phyloP scores from a whole-genome alignment of 352 stramenopile species.

The Lagenidium sp. region DNA sequence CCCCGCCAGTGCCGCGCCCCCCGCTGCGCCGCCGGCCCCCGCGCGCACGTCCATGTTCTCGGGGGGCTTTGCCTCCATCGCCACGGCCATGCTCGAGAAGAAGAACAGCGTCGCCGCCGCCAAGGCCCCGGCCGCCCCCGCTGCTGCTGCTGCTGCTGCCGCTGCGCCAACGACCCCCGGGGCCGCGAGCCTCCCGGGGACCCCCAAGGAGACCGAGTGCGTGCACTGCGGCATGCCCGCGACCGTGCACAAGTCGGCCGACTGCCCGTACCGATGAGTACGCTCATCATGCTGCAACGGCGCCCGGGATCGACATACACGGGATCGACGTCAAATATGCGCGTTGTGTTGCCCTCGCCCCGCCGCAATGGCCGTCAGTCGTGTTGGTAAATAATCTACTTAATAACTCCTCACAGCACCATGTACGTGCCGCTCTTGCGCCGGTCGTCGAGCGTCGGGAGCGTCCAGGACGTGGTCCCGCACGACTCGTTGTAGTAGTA shows the following conservation, averaged over 20 bases:
- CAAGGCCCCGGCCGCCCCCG: conserved; percentile 2
- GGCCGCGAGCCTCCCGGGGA: conserved; percentile 9
- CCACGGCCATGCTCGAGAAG: conserved; percentile 41
- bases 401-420: conserved; percentile 62
- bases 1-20: conserved; percentile 16
- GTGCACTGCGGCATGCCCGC: conserved; percentile 34
- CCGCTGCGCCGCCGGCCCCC: conserved; percentile 16
- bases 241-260: conserved; percentile 27
- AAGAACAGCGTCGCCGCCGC: conserved; percentile 15
- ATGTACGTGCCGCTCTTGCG: conserved; percentile 49
- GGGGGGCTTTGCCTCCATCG: conserved; percentile 53
- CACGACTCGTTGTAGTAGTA: conserved; percentile 81
- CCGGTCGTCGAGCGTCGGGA: conserved; percentile 47
- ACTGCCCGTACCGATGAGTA: conserved; percentile 38
- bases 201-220: conserved; percentile 27
- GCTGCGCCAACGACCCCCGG: background rate
- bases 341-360: too few species aligned
- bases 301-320: too few species aligned
- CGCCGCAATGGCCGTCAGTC: too few species aligned
- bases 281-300: background rate
- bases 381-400: too few species aligned
- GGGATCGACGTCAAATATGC: too few species aligned
- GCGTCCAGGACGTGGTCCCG: conserved; percentile 67
- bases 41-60: conserved; percentile 22
- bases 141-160: conserved; percentile 16